Evolutionary conservation across 2,329 filamentous ascomycete genomes (phyloP).

Genomic region (Colletotrichum sublineola): DNA sequence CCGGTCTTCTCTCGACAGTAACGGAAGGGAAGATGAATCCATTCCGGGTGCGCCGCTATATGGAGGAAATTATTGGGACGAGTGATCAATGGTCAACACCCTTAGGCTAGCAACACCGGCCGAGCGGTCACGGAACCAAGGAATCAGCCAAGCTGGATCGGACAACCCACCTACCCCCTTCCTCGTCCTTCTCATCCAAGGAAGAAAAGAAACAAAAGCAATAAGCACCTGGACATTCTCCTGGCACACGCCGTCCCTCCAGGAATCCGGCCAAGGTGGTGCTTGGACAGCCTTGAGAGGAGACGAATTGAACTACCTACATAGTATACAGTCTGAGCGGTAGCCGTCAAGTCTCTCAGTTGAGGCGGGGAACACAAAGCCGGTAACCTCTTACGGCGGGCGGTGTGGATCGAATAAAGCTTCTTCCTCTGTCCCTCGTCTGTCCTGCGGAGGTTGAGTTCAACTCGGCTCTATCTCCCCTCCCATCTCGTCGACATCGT

Average conservation of each 20-base stretch:
- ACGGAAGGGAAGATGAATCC: slow-evolving; percentile 30
- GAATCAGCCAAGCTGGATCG: slow-evolving; percentile 22
- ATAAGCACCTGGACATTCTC: slow-evolving; percentile 1
- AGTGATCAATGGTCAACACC: slow-evolving; percentile 3
- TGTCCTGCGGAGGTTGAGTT: not conserved
- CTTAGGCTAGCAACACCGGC: slow-evolving; percentile 11
- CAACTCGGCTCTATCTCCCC: slow-evolving; percentile 17
- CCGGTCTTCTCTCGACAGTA: slow-evolving; percentile 1
- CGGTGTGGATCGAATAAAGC: not conserved
- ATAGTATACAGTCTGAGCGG: slow-evolving; percentile 15
- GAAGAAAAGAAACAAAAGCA: slow-evolving; percentile 36
- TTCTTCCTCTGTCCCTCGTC: not conserved
- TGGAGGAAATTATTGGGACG: slow-evolving; percentile 7
- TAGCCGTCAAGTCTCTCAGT: slow-evolving; percentile 18
- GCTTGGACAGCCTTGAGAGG: slow-evolving; percentile 33
- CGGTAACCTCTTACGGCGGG: slow-evolving; percentile 1
- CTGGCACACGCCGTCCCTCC: not conserved
- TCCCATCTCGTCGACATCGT: not conserved
- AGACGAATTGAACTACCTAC: slow-evolving; percentile 22
- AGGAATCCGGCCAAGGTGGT: slow-evolving; percentile 5
- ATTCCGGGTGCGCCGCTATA: slow-evolving; percentile 26
- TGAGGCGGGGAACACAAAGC: slow-evolving; percentile 25
- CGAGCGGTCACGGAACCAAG: slow-evolving; percentile 25
- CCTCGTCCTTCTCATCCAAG: slow-evolving; percentile 2
- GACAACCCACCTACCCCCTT: not conserved